Evolutionary conservation across 2,329 filamentous ascomycete genomes (phyloP), one percentile per base, ranked within the genome.

Genomic region (Pseudopyrenochaeta lycopersici): DNA sequence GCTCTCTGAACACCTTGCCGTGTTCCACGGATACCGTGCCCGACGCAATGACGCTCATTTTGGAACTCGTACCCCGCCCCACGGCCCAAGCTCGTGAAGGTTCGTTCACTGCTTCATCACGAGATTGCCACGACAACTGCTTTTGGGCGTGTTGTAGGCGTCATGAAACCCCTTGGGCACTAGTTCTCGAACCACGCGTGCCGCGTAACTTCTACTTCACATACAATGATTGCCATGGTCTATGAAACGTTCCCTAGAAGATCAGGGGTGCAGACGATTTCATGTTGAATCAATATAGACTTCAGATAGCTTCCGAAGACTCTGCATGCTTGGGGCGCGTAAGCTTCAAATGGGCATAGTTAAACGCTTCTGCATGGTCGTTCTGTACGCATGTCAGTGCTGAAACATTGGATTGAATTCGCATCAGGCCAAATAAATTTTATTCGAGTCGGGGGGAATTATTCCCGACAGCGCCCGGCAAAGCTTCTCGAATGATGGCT

Each of bases 11-110:
- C 47, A 54, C 48, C 48, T 46, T 52, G 11, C 36, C 36, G 46
- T 49, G 56, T 64, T 48, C 56, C 63, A 62, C 57, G 40, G 52
- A 60, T 52, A 46, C 57, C 58, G 56, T 55, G 46, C 48, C 61
- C 43, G 54, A 56, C 50, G 62, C 58, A 63, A 62, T 62, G 53
- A 57, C 57, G 57, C 63, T 60, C 41, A 39, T 36, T 27, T 43
- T 58, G 49, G 54, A 58, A 56, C 40, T 32, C 50, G 54, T 52
- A 66, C 63, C 64, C 62, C 60, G 62, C 63, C 49, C 56, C 46
- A 45, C 54, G 59, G 63, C 47, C 63, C 50, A 57, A 61, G 63
- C 64, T 51, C 51, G 30, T 29, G 54, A 62, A 59, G 43, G 49
- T 61, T 65, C 55, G 38, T 47, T 51, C 56, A 61, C 42, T 60